Base-by-base conservation (phyloP, 2,329 filamentous ascomycete genomes). In the Cercospora sesami region DNA sequence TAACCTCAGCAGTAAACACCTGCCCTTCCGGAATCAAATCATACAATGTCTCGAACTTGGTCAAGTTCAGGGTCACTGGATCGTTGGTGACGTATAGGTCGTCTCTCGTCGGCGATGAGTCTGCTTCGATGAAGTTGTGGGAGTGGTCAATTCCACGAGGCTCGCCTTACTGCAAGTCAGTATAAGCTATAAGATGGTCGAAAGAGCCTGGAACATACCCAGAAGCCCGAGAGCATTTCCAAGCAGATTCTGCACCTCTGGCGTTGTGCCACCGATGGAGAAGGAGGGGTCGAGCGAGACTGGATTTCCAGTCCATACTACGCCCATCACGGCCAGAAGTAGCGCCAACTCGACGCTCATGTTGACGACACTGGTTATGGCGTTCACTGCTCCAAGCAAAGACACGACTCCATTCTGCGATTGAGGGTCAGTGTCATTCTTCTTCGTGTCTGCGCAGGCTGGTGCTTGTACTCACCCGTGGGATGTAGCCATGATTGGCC, bases 101-200 rank as follows among this genome's bases (percentile, higher is more conserved):
- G 39, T 82, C 80, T 2, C 85, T 81, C 0, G 84, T 86, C 55
- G 81, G 80, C 53, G 84, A 86, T 0, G 79, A 83, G 74, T 87
- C 86, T 0, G 82, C 78, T 77, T 87, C 86, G 72, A 86, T 84
- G 65, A 83, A 82, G 74, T 86, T 86, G 74, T 88, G 86, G 3
- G 82, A 82, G n/a, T 83, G 83, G 14, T 77, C 76, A 2, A 87
- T 79, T 16, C 77, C 77, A 58, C 73, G 68, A 16, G 75, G 75
- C 33, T 64, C 45, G 30, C 61, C 61, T 64, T 5, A 1, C 2
- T 9, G 7, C 28, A 59, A 63, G 31, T 2, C 60, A 64, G 30
- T 23, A 53, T 21, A 57, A 16, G 10, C 18, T 12, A 5, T 18
- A 30, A 30, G 6, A 12, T n/a, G 9, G 18, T 10, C 14, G 14